Base-by-base conservation (phyloP, 805 yeast species). In the Barnettozyma pratensis region DNA sequence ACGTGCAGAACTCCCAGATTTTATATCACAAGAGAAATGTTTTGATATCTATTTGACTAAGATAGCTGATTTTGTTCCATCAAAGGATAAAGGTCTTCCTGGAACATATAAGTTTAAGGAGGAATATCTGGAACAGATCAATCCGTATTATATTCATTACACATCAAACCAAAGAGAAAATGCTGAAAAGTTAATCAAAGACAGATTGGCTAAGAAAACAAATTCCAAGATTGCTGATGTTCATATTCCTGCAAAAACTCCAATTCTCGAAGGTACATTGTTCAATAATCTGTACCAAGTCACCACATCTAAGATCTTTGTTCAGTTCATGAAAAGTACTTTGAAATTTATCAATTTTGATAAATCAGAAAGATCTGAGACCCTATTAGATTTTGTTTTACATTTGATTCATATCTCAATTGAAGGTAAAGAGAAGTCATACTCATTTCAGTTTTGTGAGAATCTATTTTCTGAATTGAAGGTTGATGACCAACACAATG, bases 91-190 rank as follows among this genome's bases (percentile, higher is more conserved):
- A 19, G 64, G 75, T 27, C 85, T 85, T 54, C 65, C 74, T 26
- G 88, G 96, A 3, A 62, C 77, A 28, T 92, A 86, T 64, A 71
- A 80, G 29, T 72, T 94, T 51, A 89, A 86, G 59, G 73, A 76
- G 3, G 74, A 80, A 44, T 67, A 69, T 30, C 73, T 67, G 47
- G 71, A 69, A 2, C 68, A 74, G 29, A 77, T 91, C 39, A 94
- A 92, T 62, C 96, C 97, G 0, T 91, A 80, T 59, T 92, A 84
- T 61, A 74, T 87, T 50, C 90, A 89, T 56, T 85, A 85, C 57
- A 72, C 85, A 0, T 69, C 92, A 0, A 89, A 89, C 56, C 82
- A 81, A 46, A 77, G 92, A 47, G 97, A 89, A 47, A 97, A 89
- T 51, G 92, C 96, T 6, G 84, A 86, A 48, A 76, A 74, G 41